Conservation (phyloP, 352 stramenopile genomes). For the Bremia lactucae region DNA sequence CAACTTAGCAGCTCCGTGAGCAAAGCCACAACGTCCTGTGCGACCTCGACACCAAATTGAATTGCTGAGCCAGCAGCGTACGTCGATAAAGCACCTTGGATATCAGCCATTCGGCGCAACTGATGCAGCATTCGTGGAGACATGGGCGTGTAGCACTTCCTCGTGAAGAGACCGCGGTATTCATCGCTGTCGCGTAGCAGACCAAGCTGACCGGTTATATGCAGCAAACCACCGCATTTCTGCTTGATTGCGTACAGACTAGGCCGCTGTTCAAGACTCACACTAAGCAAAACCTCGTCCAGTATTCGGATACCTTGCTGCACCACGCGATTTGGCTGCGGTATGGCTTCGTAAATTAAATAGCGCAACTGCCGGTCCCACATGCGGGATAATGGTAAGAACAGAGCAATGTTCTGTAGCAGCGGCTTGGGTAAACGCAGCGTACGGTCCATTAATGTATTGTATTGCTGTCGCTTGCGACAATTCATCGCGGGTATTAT, state of each 20-base stretch:
- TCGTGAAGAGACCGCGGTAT: conserved; percentile 52
- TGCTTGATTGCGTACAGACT: conserved; percentile 44
- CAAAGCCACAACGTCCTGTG: conserved; percentile 64
- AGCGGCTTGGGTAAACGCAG: conserved; percentile 69
- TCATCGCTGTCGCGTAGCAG: conserved; percentile 56
- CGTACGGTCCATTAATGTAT: conserved; percentile 52
- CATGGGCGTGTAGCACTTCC: conserved; percentile 39
- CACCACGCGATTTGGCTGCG: conserved; percentile 69
- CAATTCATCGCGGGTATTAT: conserved; percentile 33
- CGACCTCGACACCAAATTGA: conserved; percentile 68
- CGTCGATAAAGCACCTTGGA: conserved; percentile 58
- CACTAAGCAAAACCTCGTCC: conserved; percentile 71
- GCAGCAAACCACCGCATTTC: conserved; percentile 24
- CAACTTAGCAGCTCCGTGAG: conserved; percentile 60
- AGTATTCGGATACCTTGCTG: conserved; percentile 70
- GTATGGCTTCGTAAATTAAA: conserved; percentile 57
- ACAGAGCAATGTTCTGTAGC: conserved; percentile 68
- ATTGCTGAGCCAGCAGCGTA: conserved; percentile 56
- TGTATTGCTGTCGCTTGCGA: conserved; percentile 30
- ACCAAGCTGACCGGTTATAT: conserved; percentile 52
- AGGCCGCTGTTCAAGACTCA: conserved; percentile 51
- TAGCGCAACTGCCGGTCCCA: conserved; percentile 79
- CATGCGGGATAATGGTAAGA: conserved; percentile 57
- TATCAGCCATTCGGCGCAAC: conserved; percentile 63
- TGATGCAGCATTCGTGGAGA: conserved; percentile 40